Conservation (phyloP, 352 stramenopile genomes). For the Phytopythium ostracodes region DNA sequence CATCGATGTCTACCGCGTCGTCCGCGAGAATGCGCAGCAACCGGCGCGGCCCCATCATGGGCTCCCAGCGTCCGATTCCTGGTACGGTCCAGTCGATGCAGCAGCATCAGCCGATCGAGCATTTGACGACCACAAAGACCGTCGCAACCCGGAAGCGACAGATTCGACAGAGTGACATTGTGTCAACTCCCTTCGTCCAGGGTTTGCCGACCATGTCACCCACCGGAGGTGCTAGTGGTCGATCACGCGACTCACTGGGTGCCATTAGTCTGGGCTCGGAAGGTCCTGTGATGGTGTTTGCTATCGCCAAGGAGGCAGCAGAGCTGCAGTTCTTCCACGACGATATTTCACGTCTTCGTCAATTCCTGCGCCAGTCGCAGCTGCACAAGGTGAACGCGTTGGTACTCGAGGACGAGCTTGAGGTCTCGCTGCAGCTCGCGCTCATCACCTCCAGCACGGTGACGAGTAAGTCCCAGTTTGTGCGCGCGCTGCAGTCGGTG, state of each 20-base stretch:
- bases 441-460: slow-evolving; percentile 14
- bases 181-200: slow-evolving; percentile 57
- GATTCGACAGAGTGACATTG: slow-evolving; percentile 81
- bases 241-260: slow-evolving; percentile 31
- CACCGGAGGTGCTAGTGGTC: slow-evolving; percentile 5
- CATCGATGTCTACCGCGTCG: slow-evolving; percentile 19
- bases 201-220: slow-evolving; percentile 19
- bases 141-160: slow-evolving; percentile 54
- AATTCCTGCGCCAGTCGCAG: slow-evolving; percentile 65
- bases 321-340: slow-evolving; percentile 85
- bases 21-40: slow-evolving; percentile 26
- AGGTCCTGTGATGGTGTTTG: slow-evolving; percentile 80
- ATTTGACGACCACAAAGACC: slow-evolving; percentile 36
- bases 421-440: slow-evolving; percentile 31
- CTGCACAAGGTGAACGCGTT: slow-evolving; percentile 41
- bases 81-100: slow-evolving; percentile 31
- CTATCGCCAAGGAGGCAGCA: slow-evolving; percentile 53
- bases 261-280: slow-evolving; percentile 59
- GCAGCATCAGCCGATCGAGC: slow-evolving; percentile 45
- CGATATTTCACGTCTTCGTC: slow-evolving; percentile 57
- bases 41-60: slow-evolving; percentile 26
- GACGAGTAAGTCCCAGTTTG: slow-evolving; percentile 41
- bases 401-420: slow-evolving; percentile 31
- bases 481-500: slow-evolving; percentile 45
- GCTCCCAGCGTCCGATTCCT: slow-evolving; percentile 48